Conservation (phyloP, 2,329 filamentous ascomycete species). For the Alternaria arborescens region DNA sequence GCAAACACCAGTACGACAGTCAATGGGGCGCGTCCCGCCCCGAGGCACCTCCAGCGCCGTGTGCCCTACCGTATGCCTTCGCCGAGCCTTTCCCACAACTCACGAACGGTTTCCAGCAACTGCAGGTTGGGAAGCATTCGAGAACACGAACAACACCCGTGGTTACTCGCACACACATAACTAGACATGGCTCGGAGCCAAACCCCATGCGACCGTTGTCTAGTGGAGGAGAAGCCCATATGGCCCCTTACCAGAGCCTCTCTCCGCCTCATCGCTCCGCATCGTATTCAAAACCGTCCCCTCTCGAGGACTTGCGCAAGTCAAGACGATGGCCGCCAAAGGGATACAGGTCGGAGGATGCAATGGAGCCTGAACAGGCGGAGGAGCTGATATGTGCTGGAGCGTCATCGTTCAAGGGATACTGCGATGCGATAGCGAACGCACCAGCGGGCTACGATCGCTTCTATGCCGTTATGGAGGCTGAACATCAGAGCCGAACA, state of each 20-base stretch:
- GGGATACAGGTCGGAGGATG: slow-evolving; percentile 46
- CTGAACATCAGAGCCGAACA: slow-evolving; percentile 49
- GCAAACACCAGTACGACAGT: slow-evolving; percentile 42
- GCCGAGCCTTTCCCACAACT: slow-evolving; percentile 37
- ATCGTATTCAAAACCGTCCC: slow-evolving; percentile 49
- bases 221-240: slow-evolving; percentile 42
- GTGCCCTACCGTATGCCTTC: slow-evolving; percentile 38
- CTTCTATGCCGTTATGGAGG: slow-evolving; percentile 53
- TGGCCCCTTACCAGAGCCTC: slow-evolving; percentile 37
- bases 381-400: slow-evolving; percentile 52
- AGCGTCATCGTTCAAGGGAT: slow-evolving; percentile 53
- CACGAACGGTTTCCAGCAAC: slow-evolving; percentile 34
- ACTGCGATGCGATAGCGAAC: slow-evolving; percentile 48
- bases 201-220: slow-evolving; percentile 42
- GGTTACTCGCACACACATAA: slow-evolving; percentile 44
- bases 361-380: slow-evolving; percentile 43
- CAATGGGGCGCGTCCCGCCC: slow-evolving; percentile 36
- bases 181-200: slow-evolving; percentile 49
- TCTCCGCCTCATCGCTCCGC: slow-evolving; percentile 40
- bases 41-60: slow-evolving; percentile 35
- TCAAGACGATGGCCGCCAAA: slow-evolving; percentile 52
- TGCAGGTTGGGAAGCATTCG: slow-evolving; percentile 37
- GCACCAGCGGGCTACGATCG: slow-evolving; percentile 48
- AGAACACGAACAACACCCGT: slow-evolving; percentile 48
- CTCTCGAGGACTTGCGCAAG: slow-evolving; percentile 49